These are phyloP conservation scores for Bombardia bombarda DNA, from an alignment of 495 filamentous ascomycete genomes.

Conservation along the genomic window DNA sequence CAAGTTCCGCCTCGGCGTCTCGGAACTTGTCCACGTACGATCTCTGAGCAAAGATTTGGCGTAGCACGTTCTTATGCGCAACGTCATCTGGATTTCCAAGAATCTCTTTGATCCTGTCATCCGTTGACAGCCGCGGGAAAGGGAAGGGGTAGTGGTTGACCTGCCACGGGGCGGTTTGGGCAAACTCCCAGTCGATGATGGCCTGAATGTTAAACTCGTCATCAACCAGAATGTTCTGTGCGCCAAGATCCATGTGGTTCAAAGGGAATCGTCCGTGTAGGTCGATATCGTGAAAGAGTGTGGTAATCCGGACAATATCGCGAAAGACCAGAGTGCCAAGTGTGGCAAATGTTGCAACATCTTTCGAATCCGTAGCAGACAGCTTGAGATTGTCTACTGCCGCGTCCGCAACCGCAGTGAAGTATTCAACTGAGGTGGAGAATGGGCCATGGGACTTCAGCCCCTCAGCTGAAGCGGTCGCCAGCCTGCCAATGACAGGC, in stretches of 20 bases:
- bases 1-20: neutral
- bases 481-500: neutral
- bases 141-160: slow-evolving; percentile 23
- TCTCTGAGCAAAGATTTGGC: neutral
- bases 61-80: neutral
- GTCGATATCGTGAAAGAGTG: neutral
- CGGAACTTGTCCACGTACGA: neutral
- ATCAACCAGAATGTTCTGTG: slow-evolving; percentile 25
- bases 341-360: neutral
- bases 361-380: neutral
- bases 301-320: neutral
- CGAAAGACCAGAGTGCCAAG: slow-evolving; percentile 4
- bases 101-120: neutral
- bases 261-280: slow-evolving; percentile 11
- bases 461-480: neutral
- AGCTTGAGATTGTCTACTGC: neutral
- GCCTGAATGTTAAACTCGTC: slow-evolving; percentile 17
- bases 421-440: neutral
- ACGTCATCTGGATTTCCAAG: neutral
- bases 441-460: neutral
- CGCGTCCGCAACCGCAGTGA: neutral
- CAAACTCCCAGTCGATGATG: slow-evolving; percentile 26
- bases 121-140: slow-evolving; percentile 11
- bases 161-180: slow-evolving; percentile 19
- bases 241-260: slow-evolving; percentile 25